Base-by-base conservation (phyloP, 2,329 filamentous ascomycete species). In the Fusarium pseudograminearum region DNA sequence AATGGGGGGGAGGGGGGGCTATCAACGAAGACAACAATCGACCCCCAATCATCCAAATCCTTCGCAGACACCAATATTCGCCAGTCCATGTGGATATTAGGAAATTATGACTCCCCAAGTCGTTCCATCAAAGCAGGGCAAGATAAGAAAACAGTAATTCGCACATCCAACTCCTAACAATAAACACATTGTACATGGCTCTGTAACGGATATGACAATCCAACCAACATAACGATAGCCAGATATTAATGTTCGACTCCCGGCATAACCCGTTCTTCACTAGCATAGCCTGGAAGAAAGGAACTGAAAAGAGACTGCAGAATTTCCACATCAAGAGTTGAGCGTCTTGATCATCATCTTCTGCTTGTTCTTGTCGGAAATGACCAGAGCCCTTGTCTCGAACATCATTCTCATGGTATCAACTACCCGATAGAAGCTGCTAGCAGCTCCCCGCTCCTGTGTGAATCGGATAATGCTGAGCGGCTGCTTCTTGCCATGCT, bases 381-480 rank as follows among this genome's bases (percentile, higher is more conserved):
- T 89, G 31, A 97, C 80, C 72, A 94, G 82, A 28, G 85, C 84
- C 30, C 90, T 88, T 63, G 83, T 83, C 68, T 84, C 85, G 77
- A 97, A 89, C 18, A 93, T 87, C 22, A 87, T 84, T 70, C 90
- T 86, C 73, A 98, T 84, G 5, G 91, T 91, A 62, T 94, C 91
- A 28, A 97, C 87, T 12, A 97, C 92, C 76, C 89, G 90, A 77
- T 93, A 87, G 81, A 98, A 97, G 72, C 92, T 96, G 74, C 91
- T 96, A 38, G 93, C 94, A 3, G 95, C 94, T n/a, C 95, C 96
- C 61, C 90, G 90, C 76, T 96, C 93, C 76, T 98, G 94, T 2
- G 92, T 95, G 78, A 98, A 93, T 36, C 93, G 91, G 31, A 93
- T 89, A 69, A 98, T 89, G 78, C 91, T 92, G 56, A 98, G 86